These are phyloP conservation scores for Penicillium sp. DNA, from an alignment of 2,329 filamentous ascomycete genomes.

Conservation along the genomic window DNA sequence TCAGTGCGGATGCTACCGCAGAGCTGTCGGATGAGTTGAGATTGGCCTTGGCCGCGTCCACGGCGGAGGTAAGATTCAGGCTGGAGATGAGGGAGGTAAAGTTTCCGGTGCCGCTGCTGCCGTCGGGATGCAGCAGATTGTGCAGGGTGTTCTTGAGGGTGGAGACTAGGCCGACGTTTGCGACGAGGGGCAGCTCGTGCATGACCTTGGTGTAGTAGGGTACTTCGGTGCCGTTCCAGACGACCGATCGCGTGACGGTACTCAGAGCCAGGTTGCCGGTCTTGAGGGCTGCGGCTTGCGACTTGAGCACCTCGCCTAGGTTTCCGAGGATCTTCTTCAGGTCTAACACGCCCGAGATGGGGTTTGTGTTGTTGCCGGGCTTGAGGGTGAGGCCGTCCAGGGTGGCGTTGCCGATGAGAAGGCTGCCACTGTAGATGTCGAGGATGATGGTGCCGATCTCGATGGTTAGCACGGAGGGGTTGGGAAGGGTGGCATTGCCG, in stretches of 20 bases:
- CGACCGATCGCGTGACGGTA: conserved; percentile 31
- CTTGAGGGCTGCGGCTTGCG: conserved; percentile 28
- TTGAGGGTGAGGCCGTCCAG: conserved; percentile 53
- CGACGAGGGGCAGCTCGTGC: conserved; percentile 33
- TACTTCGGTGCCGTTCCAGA: conserved; percentile 34
- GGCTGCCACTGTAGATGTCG: conserved; percentile 51
- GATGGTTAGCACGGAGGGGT: conserved; percentile 59
- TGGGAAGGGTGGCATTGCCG: conserved; percentile 58
- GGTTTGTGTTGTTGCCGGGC: conserved; percentile 56
- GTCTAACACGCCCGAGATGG: conserved; percentile 53
- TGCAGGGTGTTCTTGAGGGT: conserved; percentile 36
- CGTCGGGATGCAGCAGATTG: conserved; percentile 11
- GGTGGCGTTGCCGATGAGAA: conserved; percentile 53
- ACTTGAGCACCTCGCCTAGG: conserved; percentile 27
- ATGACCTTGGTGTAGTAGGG: conserved; percentile 41
- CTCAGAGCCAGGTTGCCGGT: conserved; percentile 32
- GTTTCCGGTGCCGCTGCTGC: conserved; percentile 16
- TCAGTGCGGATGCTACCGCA: conserved; percentile 14
- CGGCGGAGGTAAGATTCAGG: conserved; percentile 7
- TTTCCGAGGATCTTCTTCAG: conserved; percentile 41
- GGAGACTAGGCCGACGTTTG: conserved; percentile 30
- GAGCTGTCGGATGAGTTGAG: neutral
- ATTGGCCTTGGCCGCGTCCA: conserved; percentile 9
- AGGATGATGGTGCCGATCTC: conserved; percentile 59
- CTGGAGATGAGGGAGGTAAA: conserved; percentile 13